Percentiles rank a stretch among this genome's conserved stretches.
phyloP scores from a whole-genome alignment of 257 asterid species.

The Nicotiana benthamiana region DNA sequence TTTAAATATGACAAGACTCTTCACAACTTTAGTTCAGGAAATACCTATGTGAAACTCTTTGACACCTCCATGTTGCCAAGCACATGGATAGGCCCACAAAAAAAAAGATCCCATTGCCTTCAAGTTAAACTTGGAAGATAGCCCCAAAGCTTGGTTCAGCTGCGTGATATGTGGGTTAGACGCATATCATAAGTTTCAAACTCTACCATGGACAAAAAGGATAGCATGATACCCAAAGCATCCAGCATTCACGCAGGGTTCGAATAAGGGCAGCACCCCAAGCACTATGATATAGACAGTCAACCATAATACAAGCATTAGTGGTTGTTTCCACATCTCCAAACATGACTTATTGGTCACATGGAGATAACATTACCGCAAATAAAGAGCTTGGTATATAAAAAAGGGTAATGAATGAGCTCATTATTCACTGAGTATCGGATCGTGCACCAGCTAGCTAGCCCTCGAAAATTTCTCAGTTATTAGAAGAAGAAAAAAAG shows the following conservation, averaged over 20 bases:
- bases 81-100: slow-evolving; percentile 62
- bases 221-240: too few species aligned
- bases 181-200: background rate
- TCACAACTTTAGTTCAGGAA: slow-evolving; percentile 40
- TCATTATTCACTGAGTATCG: background rate
- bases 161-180: background rate
- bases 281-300: too few species aligned
- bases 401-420: background rate
- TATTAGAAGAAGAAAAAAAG: background rate
- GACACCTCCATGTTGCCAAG: slow-evolving; percentile 41
- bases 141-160: background rate
- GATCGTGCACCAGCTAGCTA: background rate
- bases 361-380: too few species aligned
- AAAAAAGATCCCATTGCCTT: background rate
- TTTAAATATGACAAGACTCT: slow-evolving; percentile 58
- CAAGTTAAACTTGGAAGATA: slow-evolving; percentile 9
- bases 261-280: too few species aligned
- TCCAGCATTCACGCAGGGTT: too few species aligned
- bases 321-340: too few species aligned
- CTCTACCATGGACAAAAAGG: background rate
- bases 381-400: background rate
- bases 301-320: too few species aligned
- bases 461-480: background rate
- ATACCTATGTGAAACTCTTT: slow-evolving; percentile 26
- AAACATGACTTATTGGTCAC: too few species aligned